Evolutionary conservation across 495 filamentous ascomycete genomes (phyloP).

Genomic region (Annulohypoxylon moriforme): DNA sequence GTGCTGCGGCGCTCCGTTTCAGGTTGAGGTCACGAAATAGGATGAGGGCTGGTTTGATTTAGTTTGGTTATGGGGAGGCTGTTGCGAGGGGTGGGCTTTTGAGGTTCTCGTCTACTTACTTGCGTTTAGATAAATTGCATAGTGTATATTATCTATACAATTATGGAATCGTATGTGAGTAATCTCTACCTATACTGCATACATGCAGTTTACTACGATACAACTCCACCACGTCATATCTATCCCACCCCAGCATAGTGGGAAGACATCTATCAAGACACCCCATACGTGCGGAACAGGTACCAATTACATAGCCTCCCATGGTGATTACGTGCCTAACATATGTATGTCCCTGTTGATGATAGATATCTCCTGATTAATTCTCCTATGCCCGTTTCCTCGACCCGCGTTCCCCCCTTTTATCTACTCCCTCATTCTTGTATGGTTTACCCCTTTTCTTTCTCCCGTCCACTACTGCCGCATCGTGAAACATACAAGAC

Average conservation of each 20-base stretch:
- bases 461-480: constrained; percentile 13
- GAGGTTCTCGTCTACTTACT: neutral
- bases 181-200: neutral
- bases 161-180: neutral
- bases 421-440: neutral
- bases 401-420: constrained; percentile 1
- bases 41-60: constrained; percentile 2
- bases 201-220: neutral
- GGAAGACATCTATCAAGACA: constrained; percentile 13
- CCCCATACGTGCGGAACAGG: constrained; percentile 1
- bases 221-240: neutral
- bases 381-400: constrained; percentile 48
- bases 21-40: constrained; percentile 37
- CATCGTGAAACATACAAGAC: constrained; percentile 34
- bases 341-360: neutral
- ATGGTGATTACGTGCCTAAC: constrained; percentile 6
- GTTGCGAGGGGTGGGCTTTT: neutral
- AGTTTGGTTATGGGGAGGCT: neutral
- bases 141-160: neutral
- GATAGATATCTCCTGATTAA: constrained; percentile 23
- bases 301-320: constrained; percentile 4
- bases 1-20: constrained; percentile 40
- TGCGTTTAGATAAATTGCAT: neutral
- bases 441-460: neutral
- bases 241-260: constrained; percentile 1